Conservation (phyloP, 2,329 filamentous ascomycete species). For the Xenoacremonium recifei region DNA sequence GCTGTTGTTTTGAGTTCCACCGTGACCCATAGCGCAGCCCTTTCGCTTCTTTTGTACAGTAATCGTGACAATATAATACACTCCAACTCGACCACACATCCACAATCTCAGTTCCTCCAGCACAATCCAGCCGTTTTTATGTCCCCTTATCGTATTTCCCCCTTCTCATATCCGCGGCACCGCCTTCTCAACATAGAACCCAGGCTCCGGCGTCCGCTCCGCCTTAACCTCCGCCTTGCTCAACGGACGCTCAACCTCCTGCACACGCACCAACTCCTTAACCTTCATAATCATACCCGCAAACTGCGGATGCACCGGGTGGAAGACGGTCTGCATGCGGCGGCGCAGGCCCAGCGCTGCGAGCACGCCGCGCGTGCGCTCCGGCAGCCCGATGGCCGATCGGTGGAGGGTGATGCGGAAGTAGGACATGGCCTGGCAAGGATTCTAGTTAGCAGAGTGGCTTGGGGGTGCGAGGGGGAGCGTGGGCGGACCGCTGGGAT, state of each 20-base stretch:
- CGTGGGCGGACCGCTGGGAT: too few relatives aligned
- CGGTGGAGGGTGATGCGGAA: slow-evolving; percentile 92
- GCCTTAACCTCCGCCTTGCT: slow-evolving; percentile 68
- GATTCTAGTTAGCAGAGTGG: slow-evolving; percentile 1
- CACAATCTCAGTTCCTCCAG: not conserved
- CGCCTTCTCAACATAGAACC: slow-evolving; percentile 74
- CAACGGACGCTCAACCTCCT: slow-evolving; percentile 68
- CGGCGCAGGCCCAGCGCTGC: slow-evolving; percentile 81
- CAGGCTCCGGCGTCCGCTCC: slow-evolving; percentile 70
- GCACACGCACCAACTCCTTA: slow-evolving; percentile 84
- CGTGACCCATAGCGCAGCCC: too few relatives aligned
- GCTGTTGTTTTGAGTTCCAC: too few relatives aligned
- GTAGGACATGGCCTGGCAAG: slow-evolving; percentile 62
- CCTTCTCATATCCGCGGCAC: slow-evolving; percentile 22
- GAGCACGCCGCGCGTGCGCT: slow-evolving; percentile 76
- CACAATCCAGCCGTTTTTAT: slow-evolving; percentile 1
- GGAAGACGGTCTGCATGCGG: slow-evolving; percentile 84
- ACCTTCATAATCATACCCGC: slow-evolving; percentile 92
- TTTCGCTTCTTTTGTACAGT: too few relatives aligned
- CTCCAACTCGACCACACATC: not conserved
- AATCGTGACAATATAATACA: not conserved
- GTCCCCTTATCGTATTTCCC: too few relatives aligned
- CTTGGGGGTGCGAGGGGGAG: not conserved
- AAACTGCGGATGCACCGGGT: slow-evolving; percentile 75
- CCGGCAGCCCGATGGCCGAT: slow-evolving; percentile 83